Conservation (phyloP, 2,329 filamentous ascomycete genomes). For the Fusarium devonianum region DNA sequence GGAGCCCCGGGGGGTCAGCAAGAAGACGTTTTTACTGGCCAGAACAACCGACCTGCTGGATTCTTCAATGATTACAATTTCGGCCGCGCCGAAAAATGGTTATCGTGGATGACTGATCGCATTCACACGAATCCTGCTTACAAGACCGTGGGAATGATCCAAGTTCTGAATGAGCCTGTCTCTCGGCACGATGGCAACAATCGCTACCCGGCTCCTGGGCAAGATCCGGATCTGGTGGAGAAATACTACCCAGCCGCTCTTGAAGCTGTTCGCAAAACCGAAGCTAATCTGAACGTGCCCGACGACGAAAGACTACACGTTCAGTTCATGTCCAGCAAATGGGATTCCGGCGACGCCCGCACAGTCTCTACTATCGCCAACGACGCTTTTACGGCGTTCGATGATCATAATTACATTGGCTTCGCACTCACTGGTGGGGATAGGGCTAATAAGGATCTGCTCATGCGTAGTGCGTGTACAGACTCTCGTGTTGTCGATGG, state of each 20-base stretch:
- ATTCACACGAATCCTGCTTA: constrained; percentile 24
- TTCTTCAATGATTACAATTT: constrained; percentile 31
- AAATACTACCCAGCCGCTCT: constrained; percentile 25
- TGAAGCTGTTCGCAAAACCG: constrained; percentile 19
- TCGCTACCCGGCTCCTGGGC: constrained; percentile 23
- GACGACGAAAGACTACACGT: constrained; percentile 25
- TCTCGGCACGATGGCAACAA: constrained; percentile 13
- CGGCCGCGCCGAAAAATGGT: constrained; percentile 28
- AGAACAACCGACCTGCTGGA: constrained; percentile 26
- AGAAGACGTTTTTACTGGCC: constrained; percentile 27
- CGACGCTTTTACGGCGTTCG: constrained; percentile 10
- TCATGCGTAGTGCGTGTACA: constrained; percentile 28
- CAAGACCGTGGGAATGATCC: constrained; percentile 11
- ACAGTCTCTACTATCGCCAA: constrained; percentile 9
- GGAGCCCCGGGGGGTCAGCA: constrained; percentile 29
- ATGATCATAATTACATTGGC: constrained; percentile 32
- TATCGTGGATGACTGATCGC: constrained; percentile 29
- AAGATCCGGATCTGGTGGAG: constrained; percentile 21
- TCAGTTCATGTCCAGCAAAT: constrained; percentile 33
- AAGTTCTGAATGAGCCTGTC: constrained; percentile 30
- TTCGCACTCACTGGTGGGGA: constrained; percentile 12
- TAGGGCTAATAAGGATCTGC: not conserved
- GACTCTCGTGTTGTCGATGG: constrained; percentile 18
- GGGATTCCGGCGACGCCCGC: constrained; percentile 25
- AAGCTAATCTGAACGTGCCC: not conserved